Conservation (phyloP, 164 flowering plant species). For the Aristolochia fimbriata region DNA sequence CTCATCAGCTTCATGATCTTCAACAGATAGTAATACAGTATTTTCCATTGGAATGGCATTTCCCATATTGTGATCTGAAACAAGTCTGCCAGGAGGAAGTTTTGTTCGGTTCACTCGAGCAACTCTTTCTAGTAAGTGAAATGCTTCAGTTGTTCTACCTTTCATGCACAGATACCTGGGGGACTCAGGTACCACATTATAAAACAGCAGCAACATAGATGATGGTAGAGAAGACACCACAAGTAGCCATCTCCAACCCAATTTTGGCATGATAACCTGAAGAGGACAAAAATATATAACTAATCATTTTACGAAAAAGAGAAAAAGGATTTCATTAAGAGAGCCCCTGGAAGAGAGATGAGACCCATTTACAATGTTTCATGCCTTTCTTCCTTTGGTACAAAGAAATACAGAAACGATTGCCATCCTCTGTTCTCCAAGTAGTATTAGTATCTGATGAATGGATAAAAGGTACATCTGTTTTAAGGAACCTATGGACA, state of each 20-base stretch:
- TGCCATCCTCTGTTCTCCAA: too few species aligned
- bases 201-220: constrained; percentile 54
- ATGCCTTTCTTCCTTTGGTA: too few species aligned
- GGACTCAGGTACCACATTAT: constrained; percentile 58
- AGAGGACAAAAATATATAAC: background rate
- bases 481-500: too few species aligned
- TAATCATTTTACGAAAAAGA: too few species aligned
- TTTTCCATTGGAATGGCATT: constrained; percentile 27
- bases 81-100: constrained; percentile 62
- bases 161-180: constrained; percentile 72
- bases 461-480: too few species aligned
- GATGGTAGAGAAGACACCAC: constrained; percentile 73
- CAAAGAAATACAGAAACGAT: too few species aligned
- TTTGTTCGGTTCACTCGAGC: constrained; percentile 40
- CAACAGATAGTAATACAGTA: constrained; percentile 27
- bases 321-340: too few species aligned
- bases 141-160: constrained; percentile 58
- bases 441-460: too few species aligned
- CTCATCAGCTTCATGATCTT: constrained; percentile 10
- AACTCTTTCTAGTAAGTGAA: constrained; percentile 39
- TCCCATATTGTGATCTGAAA: constrained; percentile 29
- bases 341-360: too few species aligned
- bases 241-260: constrained; percentile 97
- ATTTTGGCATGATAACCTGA: constrained; percentile 76
- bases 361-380: too few species aligned